Base-by-base conservation (phyloP, 2,329 filamentous ascomycete genomes). In the Neopestalotiopsis sp. region DNA sequence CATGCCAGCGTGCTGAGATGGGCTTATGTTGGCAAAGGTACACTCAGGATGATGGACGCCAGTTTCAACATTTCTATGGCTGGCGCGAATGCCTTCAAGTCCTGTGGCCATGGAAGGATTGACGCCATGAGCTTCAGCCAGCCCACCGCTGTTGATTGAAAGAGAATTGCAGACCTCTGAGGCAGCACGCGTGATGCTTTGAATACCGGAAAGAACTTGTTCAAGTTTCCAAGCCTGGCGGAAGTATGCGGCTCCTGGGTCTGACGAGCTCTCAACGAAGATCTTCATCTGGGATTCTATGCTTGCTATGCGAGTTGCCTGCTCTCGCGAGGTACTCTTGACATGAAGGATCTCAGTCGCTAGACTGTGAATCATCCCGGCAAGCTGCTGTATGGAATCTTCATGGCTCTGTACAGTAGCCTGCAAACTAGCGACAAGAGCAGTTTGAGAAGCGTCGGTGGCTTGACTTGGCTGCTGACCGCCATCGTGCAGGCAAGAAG, bases 221-320 rank as follows among this genome's bases (percentile, higher is more conserved):
- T 49, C 17, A 5, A 66, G 28, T 28, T 59, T 38, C 5, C 32
- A 5, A 24, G 38, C 56, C 32, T 69, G 68, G 4, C 4, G 42
- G 9, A 12, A 6, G 52, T 67, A 67, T 5, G 64, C 56, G 13
- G 14, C 24, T 65, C 67, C 65, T 28, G 68, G 65, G 20, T 34
- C n/a, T 6, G 17, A 40, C 17, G 42, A 40, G 20, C 49, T 52
- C 4, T 24, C 56, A 13, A 67, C 65, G 34, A 58, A 68, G 4
- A 30, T 24, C n/a, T 28, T 14, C 59, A 70, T 69, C 10, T 60
- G 63, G 1, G 20, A 20, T 10, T 66, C 34, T 56, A 69, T n/a
- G 4, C 57, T 42, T 6, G 65, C 32, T 28, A 72, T 17, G 1
- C 68, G 68, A 5, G 59, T 20, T 9, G 69, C 67, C 40, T 71